phyloP scores from a whole-genome alignment of 768 basidiomycete genomes.

The Terana coerulea region DNA sequence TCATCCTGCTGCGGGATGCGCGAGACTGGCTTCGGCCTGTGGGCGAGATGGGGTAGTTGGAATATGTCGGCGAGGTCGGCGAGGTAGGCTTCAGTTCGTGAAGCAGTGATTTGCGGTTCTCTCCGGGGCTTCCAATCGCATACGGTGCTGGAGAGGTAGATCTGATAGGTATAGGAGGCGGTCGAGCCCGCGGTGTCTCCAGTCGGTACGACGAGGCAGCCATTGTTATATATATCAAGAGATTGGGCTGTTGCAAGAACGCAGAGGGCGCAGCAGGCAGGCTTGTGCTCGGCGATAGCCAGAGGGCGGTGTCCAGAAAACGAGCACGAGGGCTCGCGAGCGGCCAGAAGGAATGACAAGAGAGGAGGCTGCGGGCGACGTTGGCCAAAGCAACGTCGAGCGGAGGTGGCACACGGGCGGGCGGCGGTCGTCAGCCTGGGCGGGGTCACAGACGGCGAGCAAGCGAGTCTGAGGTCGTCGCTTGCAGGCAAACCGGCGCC shows the following conservation, averaged over 20 bases:
- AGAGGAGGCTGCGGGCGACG: not conserved
- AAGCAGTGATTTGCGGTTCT: conserved; percentile 58
- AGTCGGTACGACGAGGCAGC: conserved; percentile 55
- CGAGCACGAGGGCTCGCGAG: conserved; percentile 1
- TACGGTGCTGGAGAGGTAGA: conserved; percentile 42
- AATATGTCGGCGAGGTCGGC: conserved; percentile 48
- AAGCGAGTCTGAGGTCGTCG: not conserved
- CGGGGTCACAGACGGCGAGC: not conserved
- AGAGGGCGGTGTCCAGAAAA: conserved; percentile 9
- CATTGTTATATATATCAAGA: not conserved
- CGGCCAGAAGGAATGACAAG: conserved; percentile 12
- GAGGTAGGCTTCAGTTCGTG: conserved; percentile 69
- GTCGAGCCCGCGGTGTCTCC: conserved; percentile 59
- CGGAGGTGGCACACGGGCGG: not conserved
- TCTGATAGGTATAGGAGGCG: conserved; percentile 51
- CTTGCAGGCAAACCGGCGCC: conserved; percentile 1
- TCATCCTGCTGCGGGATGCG: conserved; percentile 46
- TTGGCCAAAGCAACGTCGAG: conserved; percentile 12
- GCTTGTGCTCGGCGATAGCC: conserved; percentile 4
- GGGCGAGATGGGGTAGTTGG: conserved; percentile 57
- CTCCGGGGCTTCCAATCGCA: conserved; percentile 32
- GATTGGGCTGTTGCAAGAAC: not conserved
- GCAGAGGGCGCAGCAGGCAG: not conserved
- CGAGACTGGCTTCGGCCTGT: conserved; percentile 48
- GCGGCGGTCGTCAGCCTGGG: not conserved